phyloP scores from a whole-genome alignment of 306 rosid species.

The Echinosophora koreensis region DNA sequence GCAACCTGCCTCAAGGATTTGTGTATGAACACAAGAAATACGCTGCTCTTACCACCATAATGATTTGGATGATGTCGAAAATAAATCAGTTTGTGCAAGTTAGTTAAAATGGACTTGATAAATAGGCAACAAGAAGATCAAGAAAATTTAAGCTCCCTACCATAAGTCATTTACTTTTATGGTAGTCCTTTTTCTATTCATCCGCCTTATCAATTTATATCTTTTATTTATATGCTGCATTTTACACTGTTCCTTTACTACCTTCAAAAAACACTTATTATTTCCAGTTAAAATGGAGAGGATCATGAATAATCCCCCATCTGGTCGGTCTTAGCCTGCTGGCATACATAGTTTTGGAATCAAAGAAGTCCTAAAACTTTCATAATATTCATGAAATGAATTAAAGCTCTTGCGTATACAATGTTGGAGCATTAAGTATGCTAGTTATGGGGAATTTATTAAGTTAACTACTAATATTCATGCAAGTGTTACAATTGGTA shows the following conservation, averaged over 20 bases:
- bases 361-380: neutral
- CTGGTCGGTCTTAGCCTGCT: slow-evolving; percentile 7
- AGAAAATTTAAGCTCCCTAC: slow-evolving; percentile 20
- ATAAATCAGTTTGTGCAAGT: slow-evolving; percentile 44
- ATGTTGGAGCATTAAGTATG: slow-evolving; percentile 17
- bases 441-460: slow-evolving; percentile 20
- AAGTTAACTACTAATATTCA: slow-evolving; percentile 14
- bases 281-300: neutral
- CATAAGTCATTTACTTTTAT: slow-evolving; percentile 19
- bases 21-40: slow-evolving; percentile 86
- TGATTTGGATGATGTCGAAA: slow-evolving; percentile 46
- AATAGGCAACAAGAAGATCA: slow-evolving; percentile 18
- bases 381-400: slow-evolving; percentile 6
- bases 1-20: slow-evolving; percentile 76
- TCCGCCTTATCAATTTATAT: neutral
- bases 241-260: neutral
- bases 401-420: neutral
- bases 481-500: slow-evolving; percentile 29
- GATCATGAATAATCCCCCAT: neutral
- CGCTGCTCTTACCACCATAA: slow-evolving; percentile 70
- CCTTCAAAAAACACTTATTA: neutral
- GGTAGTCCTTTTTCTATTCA: neutral
- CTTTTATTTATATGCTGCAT: neutral
- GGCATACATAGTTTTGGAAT: slow-evolving; percentile 16
- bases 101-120: neutral